Evolutionary conservation across 2,329 filamentous ascomycete species (phyloP).

Genomic region (Cladophialophora yegresii): DNA sequence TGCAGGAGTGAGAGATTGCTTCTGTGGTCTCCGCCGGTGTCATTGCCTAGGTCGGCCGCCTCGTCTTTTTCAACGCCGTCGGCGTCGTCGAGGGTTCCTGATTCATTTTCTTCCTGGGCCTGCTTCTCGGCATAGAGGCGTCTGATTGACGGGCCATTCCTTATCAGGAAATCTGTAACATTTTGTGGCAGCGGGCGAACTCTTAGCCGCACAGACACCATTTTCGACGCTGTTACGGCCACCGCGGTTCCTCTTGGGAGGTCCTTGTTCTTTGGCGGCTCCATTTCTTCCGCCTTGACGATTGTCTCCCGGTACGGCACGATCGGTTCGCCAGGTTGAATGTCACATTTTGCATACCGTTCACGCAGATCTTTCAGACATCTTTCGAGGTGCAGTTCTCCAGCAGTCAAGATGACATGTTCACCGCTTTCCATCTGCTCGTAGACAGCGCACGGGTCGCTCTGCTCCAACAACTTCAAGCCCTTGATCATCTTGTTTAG

Average conservation of each 20-base stretch:
- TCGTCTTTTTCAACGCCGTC: constrained; percentile 45
- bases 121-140: constrained; percentile 72
- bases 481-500: constrained; percentile 94
- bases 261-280: constrained; percentile 79
- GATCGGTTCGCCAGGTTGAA: constrained; percentile 90
- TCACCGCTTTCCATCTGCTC: constrained; percentile 91
- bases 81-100: constrained; percentile 42
- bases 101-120: constrained; percentile 52
- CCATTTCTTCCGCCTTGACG: constrained; percentile 85
- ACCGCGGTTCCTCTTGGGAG: constrained; percentile 80
- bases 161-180: constrained; percentile 82
- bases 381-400: constrained; percentile 89
- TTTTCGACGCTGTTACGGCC: constrained; percentile 77
- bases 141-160: constrained; percentile 78
- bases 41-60: constrained; percentile 45
- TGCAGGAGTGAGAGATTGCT: constrained; percentile 70
- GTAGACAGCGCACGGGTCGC: constrained; percentile 93
- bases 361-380: constrained; percentile 92
- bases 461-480: constrained; percentile 82
- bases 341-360: constrained; percentile 88
- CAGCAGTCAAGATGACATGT: constrained; percentile 90
- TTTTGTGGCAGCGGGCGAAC: constrained; percentile 75
- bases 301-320: constrained; percentile 96
- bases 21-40: constrained; percentile 57
- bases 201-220: constrained; percentile 73